Percentiles rank a stretch among this genome's conserved stretches.
phyloP scores from a whole-genome alignment of 2,329 filamentous ascomycete species.

The Pseudocercospora fuligena region DNA sequence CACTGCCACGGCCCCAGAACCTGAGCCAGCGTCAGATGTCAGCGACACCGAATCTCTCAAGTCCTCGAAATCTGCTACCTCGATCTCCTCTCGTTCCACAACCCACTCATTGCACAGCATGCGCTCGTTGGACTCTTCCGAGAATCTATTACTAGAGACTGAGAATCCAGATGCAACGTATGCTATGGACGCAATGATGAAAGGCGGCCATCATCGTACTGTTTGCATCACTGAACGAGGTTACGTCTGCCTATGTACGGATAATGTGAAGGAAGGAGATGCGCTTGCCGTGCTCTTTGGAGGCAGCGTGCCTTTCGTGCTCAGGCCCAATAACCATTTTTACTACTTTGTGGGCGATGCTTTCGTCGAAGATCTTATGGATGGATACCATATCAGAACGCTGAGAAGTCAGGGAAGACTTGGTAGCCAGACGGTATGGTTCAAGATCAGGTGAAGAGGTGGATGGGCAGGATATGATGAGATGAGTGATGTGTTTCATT shows the following conservation, averaged over 20 bases:
- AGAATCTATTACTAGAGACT: conserved; percentile 2
- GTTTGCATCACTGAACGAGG: conserved; percentile 11
- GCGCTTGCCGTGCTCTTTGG: conserved; percentile 6
- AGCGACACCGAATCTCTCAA: conserved; percentile 1
- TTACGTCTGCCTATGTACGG: not conserved
- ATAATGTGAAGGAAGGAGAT: conserved; percentile 7
- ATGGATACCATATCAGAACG: not conserved
- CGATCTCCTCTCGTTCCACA: not conserved
- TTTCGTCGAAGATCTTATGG: not conserved
- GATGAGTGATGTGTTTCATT: not conserved
- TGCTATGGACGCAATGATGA: conserved; percentile 18
- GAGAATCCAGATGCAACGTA: conserved; percentile 18
- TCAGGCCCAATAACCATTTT: not conserved
- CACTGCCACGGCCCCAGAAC: conserved; percentile 8
- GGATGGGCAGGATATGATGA: not conserved
- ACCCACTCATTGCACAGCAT: not conserved
- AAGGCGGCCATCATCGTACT: conserved; percentile 16
- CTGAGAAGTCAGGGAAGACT: not conserved
- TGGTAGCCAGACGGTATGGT: not conserved
- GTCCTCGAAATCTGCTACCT: conserved; percentile 2
- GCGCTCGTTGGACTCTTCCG: not conserved
- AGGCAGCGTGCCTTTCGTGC: conserved; percentile 13
- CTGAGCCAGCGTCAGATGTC: not conserved
- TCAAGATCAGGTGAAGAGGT: not conserved
- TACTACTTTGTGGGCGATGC: not conserved